phyloP scores from a whole-genome alignment of 768 basidiomycete species.

The Tremella yokohamensis region DNA sequence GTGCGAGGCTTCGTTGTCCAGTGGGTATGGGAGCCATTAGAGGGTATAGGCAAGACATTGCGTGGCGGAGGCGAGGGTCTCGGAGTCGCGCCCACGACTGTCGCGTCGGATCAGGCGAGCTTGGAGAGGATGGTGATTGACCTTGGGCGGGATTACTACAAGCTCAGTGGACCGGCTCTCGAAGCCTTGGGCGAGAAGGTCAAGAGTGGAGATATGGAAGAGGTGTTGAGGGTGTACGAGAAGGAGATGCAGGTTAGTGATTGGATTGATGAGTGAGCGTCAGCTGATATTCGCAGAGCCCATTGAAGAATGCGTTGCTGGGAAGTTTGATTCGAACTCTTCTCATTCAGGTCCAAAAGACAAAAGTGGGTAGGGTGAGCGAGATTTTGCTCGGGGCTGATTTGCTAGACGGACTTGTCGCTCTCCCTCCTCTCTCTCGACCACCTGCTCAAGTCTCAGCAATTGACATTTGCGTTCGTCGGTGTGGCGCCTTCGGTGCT shows the following conservation, averaged over 20 bases:
- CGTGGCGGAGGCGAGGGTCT: slow-evolving; percentile 67
- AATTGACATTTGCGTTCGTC: slow-evolving; percentile 93
- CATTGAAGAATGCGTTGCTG: slow-evolving; percentile 70
- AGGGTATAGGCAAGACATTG: slow-evolving; percentile 75
- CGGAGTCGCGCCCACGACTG: slow-evolving; percentile 74
- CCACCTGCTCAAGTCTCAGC: slow-evolving; percentile 86
- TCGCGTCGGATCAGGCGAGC: slow-evolving; percentile 79
- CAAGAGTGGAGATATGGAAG: slow-evolving; percentile 74
- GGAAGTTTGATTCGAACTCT: slow-evolving; percentile 79
- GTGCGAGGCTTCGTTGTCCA: slow-evolving; percentile 67
- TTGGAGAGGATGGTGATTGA: slow-evolving; percentile 88
- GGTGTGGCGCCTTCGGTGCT: slow-evolving; percentile 86
- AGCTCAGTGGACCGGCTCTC: slow-evolving; percentile 65
- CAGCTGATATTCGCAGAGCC: slow-evolving; percentile 53
- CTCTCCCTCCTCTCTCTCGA: slow-evolving; percentile 87
- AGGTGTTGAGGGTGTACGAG: slow-evolving; percentile 83
- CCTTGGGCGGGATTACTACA: slow-evolving; percentile 74
- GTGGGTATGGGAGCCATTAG: slow-evolving; percentile 84
- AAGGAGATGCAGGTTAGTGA: slow-evolving; percentile 69
- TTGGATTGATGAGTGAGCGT: neutral
- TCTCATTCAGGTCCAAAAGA: slow-evolving; percentile 91
- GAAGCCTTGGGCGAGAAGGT: slow-evolving; percentile 64
- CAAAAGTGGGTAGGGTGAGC: slow-evolving; percentile 62
- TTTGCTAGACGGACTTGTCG: slow-evolving; percentile 76
- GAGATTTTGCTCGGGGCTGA: slow-evolving; percentile 2